A percentile compares a stretch with the other conserved stretches of the same genome.
Conservation (phyloP, 192 early-diverging fungal species). For the Endogone sp. region DNA sequence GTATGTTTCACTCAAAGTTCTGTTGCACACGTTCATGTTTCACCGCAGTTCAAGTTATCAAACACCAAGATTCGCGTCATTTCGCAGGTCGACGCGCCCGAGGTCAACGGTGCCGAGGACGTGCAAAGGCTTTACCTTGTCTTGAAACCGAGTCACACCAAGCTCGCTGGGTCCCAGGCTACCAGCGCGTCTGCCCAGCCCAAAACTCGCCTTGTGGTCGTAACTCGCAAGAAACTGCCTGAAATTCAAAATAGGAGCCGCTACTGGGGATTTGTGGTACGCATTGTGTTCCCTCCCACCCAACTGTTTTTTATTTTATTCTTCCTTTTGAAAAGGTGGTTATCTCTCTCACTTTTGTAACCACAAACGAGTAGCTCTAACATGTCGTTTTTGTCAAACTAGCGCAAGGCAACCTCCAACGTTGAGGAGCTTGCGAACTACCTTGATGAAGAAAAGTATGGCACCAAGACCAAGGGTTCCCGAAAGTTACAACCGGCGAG, state of each 20-base stretch:
- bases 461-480: conserved; percentile 29
- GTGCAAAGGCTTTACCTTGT: conserved; percentile 39
- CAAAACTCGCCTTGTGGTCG: conserved; percentile 13
- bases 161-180: neutral
- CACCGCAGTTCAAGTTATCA: neutral
- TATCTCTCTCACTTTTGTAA: no score
- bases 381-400: neutral
- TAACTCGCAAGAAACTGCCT: conserved; percentile 37
- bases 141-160: conserved; percentile 20
- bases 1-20: neutral
- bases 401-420: conserved; percentile 21
- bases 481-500: conserved; percentile 19
- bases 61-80: neutral
- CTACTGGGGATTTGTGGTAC: conserved; percentile 40
- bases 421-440: conserved; percentile 20
- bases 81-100: conserved; percentile 15
- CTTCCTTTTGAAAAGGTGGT: neutral
- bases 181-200: neutral
- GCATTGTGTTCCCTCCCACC: no score
- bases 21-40: neutral
- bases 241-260: conserved; percentile 10
- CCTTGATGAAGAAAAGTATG: conserved; percentile 19
- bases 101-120: conserved; percentile 24
- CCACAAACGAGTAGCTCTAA: neutral
- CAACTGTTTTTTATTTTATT: neutral